A percentile compares a stretch with the other conserved stretches of the same genome.
Evolutionary conservation across 73 alveolate species (phyloP).

Genomic region (Stentor coeruleus): DNA sequence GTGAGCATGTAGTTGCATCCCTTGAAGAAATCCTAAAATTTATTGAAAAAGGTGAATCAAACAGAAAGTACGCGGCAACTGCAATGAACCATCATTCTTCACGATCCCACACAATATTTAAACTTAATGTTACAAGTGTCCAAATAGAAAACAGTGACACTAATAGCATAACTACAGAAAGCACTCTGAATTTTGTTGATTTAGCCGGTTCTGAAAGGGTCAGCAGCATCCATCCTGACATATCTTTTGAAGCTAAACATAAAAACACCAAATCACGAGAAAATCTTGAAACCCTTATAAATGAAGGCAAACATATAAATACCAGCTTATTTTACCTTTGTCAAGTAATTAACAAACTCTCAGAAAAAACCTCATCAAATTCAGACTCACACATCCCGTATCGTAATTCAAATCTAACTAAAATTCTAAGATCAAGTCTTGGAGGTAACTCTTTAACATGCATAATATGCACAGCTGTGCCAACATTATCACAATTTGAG

Average conservation of each 20-base stretch:
- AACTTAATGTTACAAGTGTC: conserved; percentile 47
- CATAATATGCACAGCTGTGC: conserved; percentile 53
- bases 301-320: conserved; percentile 81
- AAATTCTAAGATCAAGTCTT: conserved; percentile 87
- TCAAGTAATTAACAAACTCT: conserved; percentile 66
- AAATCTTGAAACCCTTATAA: conserved; percentile 44
- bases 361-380: conserved; percentile 35
- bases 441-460: conserved; percentile 97
- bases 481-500: conserved; percentile 23
- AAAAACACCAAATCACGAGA: too few relatives aligned
- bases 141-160: background rate
- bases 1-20: conserved; percentile 55
- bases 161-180: conserved; percentile 40
- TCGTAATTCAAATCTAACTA: conserved; percentile 93
- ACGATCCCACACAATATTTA: conserved; percentile 73
- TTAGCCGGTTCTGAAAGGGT: conserved; percentile 98
- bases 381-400: conserved; percentile 77
- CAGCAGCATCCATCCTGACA: conserved; percentile 7
- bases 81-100: conserved; percentile 76
- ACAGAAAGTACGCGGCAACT: conserved; percentile 84
- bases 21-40: conserved; percentile 62
- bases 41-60: conserved; percentile 64
- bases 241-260: background rate
- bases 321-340: conserved; percentile 75
- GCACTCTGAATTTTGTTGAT: conserved; percentile 84